Base-by-base conservation (phyloP, 75 land plant genomes). In the Picea glauca region DNA sequence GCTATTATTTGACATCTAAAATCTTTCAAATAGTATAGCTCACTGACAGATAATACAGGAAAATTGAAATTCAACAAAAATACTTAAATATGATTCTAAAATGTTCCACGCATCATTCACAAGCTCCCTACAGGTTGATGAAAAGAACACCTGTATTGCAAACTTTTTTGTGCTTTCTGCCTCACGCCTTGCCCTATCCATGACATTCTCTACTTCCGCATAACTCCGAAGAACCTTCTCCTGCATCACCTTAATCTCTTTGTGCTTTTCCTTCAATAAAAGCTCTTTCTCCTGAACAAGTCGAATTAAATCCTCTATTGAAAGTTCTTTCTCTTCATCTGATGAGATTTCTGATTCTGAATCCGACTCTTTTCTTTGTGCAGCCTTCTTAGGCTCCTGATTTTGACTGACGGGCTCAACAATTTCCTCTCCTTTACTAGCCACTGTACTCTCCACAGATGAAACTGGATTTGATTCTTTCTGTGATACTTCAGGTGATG, bases 121-220 rank as follows among this genome's bases (percentile, higher is more conserved):
- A 17, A 20, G 13, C n/a, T 40, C 74, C 13, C 43, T 79, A 26
- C 2, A 62, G 62, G 43, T 38, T 31, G 62, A 57, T 54, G 33
- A 58, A 23, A 80, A 46, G 3, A 32, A 58, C 62, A 95, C 99
- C 96, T 97, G 99, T 32, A 97, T 85, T 43, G 96, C 95, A 84
- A 86, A 97, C 74, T 95, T 95, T 57, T 91, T 93, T 54, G 96
- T 78, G 62, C 81, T 93, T 61, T 97, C 99, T 35, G 92, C 86
- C 58, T 95, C 99, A 66, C 96, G 91, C 75, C 58, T 88, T 35
- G 90, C 86, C 81, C 99, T 88, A 1, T 80, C 91, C 75, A 82
- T 80, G 65, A 95, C 91, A 89, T 93, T 97, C 76, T 97, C 94
- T 85, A 90, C 88, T 62, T 97, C 99, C 12, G 98, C 99, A 80